Percentiles rank a stretch among this genome's conserved stretches.
These are phyloP conservation scores for Tetrapisispora taiwanensis DNA, from an alignment of 805 yeast species.

Conservation along the genomic window DNA sequence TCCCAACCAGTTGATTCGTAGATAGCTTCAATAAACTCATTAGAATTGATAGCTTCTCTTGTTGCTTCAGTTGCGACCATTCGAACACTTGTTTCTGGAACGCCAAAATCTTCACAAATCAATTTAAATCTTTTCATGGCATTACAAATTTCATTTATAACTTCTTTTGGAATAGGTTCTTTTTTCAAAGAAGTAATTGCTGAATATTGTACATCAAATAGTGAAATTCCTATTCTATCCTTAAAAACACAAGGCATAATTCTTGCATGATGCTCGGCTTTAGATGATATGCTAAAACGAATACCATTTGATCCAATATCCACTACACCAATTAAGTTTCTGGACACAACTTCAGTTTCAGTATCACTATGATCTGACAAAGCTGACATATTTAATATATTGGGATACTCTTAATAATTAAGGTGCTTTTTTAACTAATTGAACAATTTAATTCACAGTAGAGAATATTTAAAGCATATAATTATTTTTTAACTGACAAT, in stretches of 20 bases:
- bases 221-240: conserved; percentile 59
- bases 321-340: conserved; percentile 54
- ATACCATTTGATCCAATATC: conserved; percentile 74
- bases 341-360: conserved; percentile 48
- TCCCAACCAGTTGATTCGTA: conserved; percentile 55
- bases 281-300: conserved; percentile 60
- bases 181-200: conserved; percentile 29
- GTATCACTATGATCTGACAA: conserved; percentile 20
- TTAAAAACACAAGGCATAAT: conserved; percentile 71
- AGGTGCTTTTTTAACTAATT: no score
- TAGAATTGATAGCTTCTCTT: conserved; percentile 55
- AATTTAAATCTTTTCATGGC: conserved; percentile 59
- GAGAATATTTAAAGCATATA: no score
- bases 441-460: no score
- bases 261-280: conserved; percentile 59
- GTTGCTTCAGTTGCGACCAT: conserved; percentile 72
- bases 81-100: conserved; percentile 46
- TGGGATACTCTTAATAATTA: no score
- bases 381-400: conserved; percentile 15
- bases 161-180: conserved; percentile 47
- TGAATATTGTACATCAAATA: conserved; percentile 51
- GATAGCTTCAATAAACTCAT: conserved; percentile 47
- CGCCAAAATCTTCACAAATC: conserved; percentile 69
- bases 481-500: no score
- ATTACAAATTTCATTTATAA: conserved; percentile 47